Conservation (phyloP, 2,329 filamentous ascomycete species). For the Aspergillus brasiliensis region DNA sequence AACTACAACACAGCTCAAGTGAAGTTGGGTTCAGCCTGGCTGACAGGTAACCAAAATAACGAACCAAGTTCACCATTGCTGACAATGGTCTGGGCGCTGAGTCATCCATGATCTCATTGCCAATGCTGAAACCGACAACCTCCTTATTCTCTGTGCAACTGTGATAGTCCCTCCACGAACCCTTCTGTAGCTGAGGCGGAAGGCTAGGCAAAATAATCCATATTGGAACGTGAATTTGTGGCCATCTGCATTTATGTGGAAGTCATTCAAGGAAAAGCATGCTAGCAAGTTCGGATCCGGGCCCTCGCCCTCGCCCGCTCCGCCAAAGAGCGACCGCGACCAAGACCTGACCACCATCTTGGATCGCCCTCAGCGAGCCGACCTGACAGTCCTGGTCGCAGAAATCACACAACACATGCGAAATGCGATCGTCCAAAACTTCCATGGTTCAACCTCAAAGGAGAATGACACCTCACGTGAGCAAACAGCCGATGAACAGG, state of each 20-base stretch:
- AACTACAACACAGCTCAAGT: not conserved
- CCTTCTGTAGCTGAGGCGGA: not conserved
- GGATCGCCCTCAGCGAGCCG: slow-evolving; percentile 44
- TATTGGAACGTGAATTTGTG: not conserved
- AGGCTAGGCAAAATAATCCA: not conserved
- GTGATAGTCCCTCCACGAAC: not conserved
- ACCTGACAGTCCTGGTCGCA: slow-evolving; percentile 46
- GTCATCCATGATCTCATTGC: slow-evolving; percentile 25
- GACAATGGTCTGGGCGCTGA: slow-evolving; percentile 20
- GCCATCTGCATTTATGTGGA: slow-evolving; percentile 29
- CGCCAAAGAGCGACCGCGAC: slow-evolving; percentile 28
- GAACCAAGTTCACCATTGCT: not conserved
- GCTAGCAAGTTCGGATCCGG: slow-evolving; percentile 32
- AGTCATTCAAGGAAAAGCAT: slow-evolving; percentile 37
- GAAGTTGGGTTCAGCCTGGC: not conserved
- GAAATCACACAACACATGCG: slow-evolving; percentile 46
- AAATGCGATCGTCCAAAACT: slow-evolving; percentile 39
- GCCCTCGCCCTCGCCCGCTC: slow-evolving; percentile 22
- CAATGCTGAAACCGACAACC: slow-evolving; percentile 10
- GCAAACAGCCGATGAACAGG: slow-evolving; percentile 23
- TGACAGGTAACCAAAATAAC: not conserved
- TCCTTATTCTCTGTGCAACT: slow-evolving; percentile 4
- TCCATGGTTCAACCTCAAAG: slow-evolving; percentile 30
- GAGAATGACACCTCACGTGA: slow-evolving; percentile 7
- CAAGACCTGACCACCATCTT: slow-evolving; percentile 47